Conservation (phyloP, 805 yeast genomes). For the Isabelozyma pseudorhagii region DNA sequence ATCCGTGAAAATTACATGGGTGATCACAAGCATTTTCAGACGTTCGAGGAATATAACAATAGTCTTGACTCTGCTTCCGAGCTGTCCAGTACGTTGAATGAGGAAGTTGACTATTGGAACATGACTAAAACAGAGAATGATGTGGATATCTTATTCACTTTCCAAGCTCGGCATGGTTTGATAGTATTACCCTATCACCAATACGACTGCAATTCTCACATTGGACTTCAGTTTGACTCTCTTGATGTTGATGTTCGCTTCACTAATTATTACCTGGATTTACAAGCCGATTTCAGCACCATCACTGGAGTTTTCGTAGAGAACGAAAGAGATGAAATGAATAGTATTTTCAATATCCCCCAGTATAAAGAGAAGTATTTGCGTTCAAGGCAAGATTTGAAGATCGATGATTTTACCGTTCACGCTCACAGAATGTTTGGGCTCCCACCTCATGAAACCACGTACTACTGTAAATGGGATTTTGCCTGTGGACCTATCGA, state of each 20-base stretch:
- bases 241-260: constrained; percentile 80
- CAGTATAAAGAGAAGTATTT: constrained; percentile 15
- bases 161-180: constrained; percentile 67
- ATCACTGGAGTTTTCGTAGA: constrained; percentile 35
- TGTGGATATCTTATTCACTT: constrained; percentile 70
- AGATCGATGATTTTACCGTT: constrained; percentile 56
- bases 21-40: constrained; percentile 74
- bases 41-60: constrained; percentile 69
- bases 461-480: constrained; percentile 90
- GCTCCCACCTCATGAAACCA: constrained; percentile 81
- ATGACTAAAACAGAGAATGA: constrained; percentile 61
- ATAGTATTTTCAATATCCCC: constrained; percentile 22
- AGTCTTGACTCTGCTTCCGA: not conserved
- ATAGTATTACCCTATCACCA: constrained; percentile 69
- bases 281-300: constrained; percentile 72
- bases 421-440: constrained; percentile 96
- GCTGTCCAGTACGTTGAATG: not conserved
- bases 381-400: constrained; percentile 36
- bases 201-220: constrained; percentile 60
- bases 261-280: constrained; percentile 90
- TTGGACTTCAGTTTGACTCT: constrained; percentile 60
- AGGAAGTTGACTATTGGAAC: constrained; percentile 30
- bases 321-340: constrained; percentile 18
- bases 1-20: constrained; percentile 91
- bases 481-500: constrained; percentile 60